Conservation (phyloP, 2,329 filamentous ascomycete genomes). For the Dryadomyces sulphureus region DNA sequence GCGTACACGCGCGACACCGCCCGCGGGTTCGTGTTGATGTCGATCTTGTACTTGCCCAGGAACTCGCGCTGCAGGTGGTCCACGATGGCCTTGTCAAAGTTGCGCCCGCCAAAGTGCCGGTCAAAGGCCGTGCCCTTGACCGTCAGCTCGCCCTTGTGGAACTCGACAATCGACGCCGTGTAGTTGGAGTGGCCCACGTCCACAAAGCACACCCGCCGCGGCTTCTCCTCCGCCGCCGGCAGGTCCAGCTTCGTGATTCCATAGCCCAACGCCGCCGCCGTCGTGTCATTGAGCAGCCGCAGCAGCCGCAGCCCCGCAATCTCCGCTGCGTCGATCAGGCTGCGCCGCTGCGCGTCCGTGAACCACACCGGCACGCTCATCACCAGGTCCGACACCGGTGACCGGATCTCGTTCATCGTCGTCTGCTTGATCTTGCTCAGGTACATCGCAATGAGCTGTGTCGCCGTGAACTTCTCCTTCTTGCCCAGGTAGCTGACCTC, state of each 20-base stretch:
- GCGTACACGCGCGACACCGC: slow-evolving; percentile 75
- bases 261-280: slow-evolving; percentile 86
- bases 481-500: slow-evolving; percentile 88
- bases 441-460: slow-evolving; percentile 90
- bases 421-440: slow-evolving; percentile 88
- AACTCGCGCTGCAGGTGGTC: slow-evolving; percentile 94
- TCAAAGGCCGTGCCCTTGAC: slow-evolving; percentile 90
- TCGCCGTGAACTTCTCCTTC: slow-evolving; percentile 90
- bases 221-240: slow-evolving; percentile 76
- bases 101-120: slow-evolving; percentile 90
- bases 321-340: slow-evolving; percentile 79
- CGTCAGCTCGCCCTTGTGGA: slow-evolving; percentile 88
- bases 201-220: slow-evolving; percentile 77
- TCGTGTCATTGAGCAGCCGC: slow-evolving; percentile 94
- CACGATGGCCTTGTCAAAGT: slow-evolving; percentile 90
- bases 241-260: slow-evolving; percentile 97
- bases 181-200: slow-evolving; percentile 97
- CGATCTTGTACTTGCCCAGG: slow-evolving; percentile 95
- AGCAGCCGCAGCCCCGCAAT: slow-evolving; percentile 88
- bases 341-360: slow-evolving; percentile 82
- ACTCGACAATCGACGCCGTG: slow-evolving; percentile 87
- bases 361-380: slow-evolving; percentile 95
- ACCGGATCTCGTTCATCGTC: slow-evolving; percentile 71
- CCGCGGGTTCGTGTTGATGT: slow-evolving; percentile 82
- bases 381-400: slow-evolving; percentile 84